phyloP scores from a whole-genome alignment of 306 rosid genomes.

The Fragaria ananassa region DNA sequence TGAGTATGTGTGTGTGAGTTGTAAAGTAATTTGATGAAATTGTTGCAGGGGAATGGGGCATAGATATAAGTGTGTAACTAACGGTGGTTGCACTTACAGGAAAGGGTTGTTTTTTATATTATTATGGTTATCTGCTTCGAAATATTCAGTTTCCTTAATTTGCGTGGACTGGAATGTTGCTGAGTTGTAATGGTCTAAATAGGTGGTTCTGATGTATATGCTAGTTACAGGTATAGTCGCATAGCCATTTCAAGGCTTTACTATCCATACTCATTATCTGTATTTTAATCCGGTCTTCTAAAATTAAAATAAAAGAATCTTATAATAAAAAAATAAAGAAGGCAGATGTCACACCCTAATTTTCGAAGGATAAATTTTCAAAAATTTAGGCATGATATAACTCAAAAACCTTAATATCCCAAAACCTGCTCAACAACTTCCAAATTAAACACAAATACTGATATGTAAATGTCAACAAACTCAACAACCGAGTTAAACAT shows the following conservation, averaged over 20 bases:
- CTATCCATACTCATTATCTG: background rate
- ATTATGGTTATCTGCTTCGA: background rate
- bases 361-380: too few relatives aligned
- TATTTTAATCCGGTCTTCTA: background rate
- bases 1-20: background rate
- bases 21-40: background rate
- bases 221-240: background rate
- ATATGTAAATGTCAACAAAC: too few relatives aligned
- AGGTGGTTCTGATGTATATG: background rate
- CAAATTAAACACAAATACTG: too few relatives aligned
- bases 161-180: background rate
- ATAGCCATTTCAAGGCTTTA: background rate
- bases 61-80: background rate
- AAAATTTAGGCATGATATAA: too few relatives aligned
- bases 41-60: slow-evolving; percentile 7
- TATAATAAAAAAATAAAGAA: too few relatives aligned
- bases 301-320: too few relatives aligned
- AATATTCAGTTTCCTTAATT: background rate
- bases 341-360: too few relatives aligned
- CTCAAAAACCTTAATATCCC: too few relatives aligned
- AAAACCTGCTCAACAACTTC: too few relatives aligned
- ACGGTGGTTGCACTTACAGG: background rate
- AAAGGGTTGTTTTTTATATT: background rate
- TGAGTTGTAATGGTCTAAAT: background rate
- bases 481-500: too few relatives aligned